Base-by-base conservation (phyloP, 1,284 basidiomycete genomes). In the Cystobasidiaceae sp. region DNA sequence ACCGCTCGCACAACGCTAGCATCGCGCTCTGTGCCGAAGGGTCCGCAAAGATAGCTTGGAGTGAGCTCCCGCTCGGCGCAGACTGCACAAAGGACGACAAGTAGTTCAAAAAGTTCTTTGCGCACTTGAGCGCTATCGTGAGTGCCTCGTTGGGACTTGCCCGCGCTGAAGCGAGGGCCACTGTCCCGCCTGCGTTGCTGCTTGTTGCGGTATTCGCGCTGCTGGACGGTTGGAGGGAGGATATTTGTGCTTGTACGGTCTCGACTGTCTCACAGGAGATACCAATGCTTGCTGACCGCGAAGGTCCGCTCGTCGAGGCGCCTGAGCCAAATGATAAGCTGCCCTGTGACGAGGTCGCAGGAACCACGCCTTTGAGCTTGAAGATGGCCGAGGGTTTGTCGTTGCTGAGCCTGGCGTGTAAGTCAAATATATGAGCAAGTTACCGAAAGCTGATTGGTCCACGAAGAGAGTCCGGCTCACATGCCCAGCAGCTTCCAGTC, bases 61-160 rank as follows among this genome's bases (percentile, higher is more conserved):
- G 17, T 4, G 61, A 64, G 23, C 51, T 55, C n/a, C 61, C 61
- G 44, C 39, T 48, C 2, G 61, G 61, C 11, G 61, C 61, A 9
- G 61, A 64, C 32, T 64, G 61, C 25, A 48, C 56, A 37, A 67
- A 67, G 17, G 66, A 67, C 4, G 66, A 67, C 11, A 67, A 60
- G 44, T 67, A 67, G 25, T 67, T 56, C 19, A 67, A 49, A 45
- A 67, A 56, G 48, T 67, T 67, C 66, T 67, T 67, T 0, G 66
- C 66, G 37, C 51, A 56, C 17, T 56, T 46, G 3, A 62, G 27
- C 8, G 54, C 46, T 46, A 50, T 61, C 30, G 50, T 48, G n/a
- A 62, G 59, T 13, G 48, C 32, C 50, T 63, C 49, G 49, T 48
- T 54, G 25, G 55, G 49, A 50, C 48, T 63, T n/a, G 33, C 45